phyloP scores from a whole-genome alignment of 257 asterid species.

The Solanum commersonii region DNA sequence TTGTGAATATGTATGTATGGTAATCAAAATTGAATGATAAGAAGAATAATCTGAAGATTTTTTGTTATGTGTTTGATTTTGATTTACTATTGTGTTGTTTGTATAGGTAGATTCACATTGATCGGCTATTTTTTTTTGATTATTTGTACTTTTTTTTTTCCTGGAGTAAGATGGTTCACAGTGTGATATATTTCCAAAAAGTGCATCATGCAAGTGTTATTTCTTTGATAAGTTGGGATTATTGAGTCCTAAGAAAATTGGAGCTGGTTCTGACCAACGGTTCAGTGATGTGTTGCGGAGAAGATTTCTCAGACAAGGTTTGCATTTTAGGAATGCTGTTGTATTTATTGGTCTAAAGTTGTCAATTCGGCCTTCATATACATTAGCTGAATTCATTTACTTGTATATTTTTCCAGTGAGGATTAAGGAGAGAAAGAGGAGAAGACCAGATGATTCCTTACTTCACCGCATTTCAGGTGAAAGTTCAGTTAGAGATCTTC shows the following conservation, averaged over 20 bases:
- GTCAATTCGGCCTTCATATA: background rate
- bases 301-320: slow-evolving; percentile 92
- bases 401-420: slow-evolving; percentile 39
- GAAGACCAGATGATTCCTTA: slow-evolving; percentile 26
- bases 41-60: background rate
- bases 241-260: slow-evolving; percentile 19
- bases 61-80: background rate
- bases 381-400: background rate
- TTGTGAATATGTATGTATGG: background rate
- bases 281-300: slow-evolving; percentile 63
- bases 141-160: background rate
- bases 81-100: background rate
- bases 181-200: slow-evolving; percentile 65
- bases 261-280: slow-evolving; percentile 24
- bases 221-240: slow-evolving; percentile 72
- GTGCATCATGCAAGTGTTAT: slow-evolving; percentile 77
- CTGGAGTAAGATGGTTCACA: slow-evolving; percentile 47
- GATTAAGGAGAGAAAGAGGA: slow-evolving; percentile 52
- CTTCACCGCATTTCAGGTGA: slow-evolving; percentile 40
- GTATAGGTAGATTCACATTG: background rate
- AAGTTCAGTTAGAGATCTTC: background rate
- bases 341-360: background rate
- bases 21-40: background rate
- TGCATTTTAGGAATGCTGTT: background rate
- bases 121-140: background rate